Conservation (phyloP, 148 eudicot species). For the Rhododendron ferrugineum region DNA sequence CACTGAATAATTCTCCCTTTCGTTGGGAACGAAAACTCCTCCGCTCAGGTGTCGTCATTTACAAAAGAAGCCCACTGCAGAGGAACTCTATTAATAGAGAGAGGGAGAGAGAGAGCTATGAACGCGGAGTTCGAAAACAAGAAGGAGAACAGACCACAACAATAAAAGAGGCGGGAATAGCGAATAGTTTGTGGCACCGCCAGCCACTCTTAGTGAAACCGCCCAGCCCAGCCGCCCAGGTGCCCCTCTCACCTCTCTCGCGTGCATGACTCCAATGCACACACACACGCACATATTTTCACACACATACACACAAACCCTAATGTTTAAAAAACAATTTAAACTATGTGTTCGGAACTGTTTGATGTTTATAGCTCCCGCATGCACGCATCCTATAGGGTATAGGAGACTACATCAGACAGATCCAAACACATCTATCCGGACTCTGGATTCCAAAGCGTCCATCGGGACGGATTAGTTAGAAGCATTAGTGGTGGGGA, state of each 20-base stretch:
- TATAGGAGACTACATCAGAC: neutral
- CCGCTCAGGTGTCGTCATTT: neutral
- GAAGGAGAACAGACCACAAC: neutral
- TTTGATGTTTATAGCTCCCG: neutral
- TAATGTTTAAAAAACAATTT: neutral
- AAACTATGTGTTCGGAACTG: neutral
- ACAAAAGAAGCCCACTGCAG: neutral
- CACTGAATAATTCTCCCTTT: neutral
- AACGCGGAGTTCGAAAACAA: neutral
- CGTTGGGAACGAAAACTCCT: neutral
- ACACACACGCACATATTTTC: neutral
- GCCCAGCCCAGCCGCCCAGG: neutral
- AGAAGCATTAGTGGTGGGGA: neutral
- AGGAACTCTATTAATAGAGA: neutral
- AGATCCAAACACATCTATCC: neutral
- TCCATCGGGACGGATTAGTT: neutral
- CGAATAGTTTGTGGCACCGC: conserved; percentile 4
- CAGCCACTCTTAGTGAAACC: neutral
- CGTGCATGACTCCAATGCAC: neutral
- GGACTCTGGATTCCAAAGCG: too few relatives aligned
- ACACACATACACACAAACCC: neutral
- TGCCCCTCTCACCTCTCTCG: neutral
- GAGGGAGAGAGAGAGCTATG: neutral
- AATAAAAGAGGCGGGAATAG: neutral
- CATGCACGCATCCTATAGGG: neutral